These are phyloP conservation scores for Elongisporangium senticosum DNA, from an alignment of 352 stramenopile genomes.

Conservation along the genomic window DNA sequence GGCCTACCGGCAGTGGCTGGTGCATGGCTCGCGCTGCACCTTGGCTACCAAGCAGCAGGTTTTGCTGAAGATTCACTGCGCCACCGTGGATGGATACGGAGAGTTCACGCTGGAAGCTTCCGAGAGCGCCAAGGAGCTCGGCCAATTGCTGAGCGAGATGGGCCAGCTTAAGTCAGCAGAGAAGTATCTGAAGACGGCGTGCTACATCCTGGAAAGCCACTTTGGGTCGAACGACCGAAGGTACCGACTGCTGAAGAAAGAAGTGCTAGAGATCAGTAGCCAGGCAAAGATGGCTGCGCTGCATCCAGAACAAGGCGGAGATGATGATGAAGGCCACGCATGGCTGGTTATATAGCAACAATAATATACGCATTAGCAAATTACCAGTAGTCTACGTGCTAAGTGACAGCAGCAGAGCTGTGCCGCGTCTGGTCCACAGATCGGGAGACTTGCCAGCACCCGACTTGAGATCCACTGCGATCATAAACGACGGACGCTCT, in stretches of 20 bases:
- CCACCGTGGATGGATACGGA: conserved; percentile 44
- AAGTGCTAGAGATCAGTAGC: conserved; percentile 33
- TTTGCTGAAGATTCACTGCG: conserved; percentile 33
- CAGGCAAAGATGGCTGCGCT: conserved; percentile 20
- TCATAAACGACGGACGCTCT: conserved; percentile 94
- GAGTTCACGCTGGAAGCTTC: conserved; percentile 60
- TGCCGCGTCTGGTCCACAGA: conserved; percentile 92
- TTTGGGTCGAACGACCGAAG: conserved; percentile 50
- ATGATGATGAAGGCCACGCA: conserved; percentile 30
- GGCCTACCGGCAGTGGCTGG: conserved; percentile 42
- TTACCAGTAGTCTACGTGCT: conserved; percentile 37
- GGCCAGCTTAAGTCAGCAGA: conserved; percentile 32
- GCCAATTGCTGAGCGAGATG: conserved; percentile 27
- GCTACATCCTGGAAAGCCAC: conserved; percentile 49
- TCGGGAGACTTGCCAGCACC: conserved; percentile 84
- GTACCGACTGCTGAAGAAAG: conserved; percentile 30
- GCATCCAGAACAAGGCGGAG: conserved; percentile 12
- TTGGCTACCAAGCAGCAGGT: conserved; percentile 37
- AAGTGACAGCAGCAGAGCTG: conserved; percentile 89
- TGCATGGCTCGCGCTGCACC: conserved; percentile 10
- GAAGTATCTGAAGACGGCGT: conserved; percentile 26
- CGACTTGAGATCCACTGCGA: conserved; percentile 89
- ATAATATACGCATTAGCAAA: not conserved
- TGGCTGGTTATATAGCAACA: conserved; percentile 44
- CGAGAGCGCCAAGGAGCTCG: conserved; percentile 35